These are phyloP conservation scores for Blastomyces gilchristii DNA, from an alignment of 2,329 filamentous ascomycete species.

Conservation along the genomic window DNA sequence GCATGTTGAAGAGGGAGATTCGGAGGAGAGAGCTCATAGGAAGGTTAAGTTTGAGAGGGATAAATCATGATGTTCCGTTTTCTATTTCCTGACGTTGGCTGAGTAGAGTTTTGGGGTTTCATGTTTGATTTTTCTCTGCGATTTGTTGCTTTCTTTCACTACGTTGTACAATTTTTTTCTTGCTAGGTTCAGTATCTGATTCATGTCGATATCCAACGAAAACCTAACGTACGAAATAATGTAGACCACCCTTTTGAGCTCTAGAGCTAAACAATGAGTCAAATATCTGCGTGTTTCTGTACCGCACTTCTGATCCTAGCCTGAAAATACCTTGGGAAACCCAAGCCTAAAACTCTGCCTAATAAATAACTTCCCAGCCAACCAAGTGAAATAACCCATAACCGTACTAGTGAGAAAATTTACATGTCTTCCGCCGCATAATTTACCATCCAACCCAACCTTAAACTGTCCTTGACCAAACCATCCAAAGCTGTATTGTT, in stretches of 20 bases:
- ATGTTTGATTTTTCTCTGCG: neutral
- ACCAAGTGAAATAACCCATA: neutral
- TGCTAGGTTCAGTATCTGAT: no score
- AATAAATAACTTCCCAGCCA: neutral
- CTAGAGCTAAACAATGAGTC: neutral
- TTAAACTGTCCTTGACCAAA: neutral
- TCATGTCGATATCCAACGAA: neutral
- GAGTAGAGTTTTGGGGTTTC: neutral
- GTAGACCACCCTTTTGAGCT: neutral
- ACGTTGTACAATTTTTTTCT: no score
- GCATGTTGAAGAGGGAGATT: slow-evolving; percentile 60
- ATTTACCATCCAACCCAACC: neutral
- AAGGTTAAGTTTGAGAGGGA: slow-evolving; percentile 48
- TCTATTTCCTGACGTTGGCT: neutral
- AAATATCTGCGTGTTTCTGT: neutral
- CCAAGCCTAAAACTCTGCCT: neutral
- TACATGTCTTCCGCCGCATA: neutral
- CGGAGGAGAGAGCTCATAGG: slow-evolving; percentile 59
- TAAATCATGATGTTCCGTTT: neutral
- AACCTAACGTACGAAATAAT: neutral
- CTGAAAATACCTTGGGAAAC: neutral
- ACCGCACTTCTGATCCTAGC: neutral
- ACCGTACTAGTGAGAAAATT: neutral
- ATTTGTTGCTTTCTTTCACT: neutral
- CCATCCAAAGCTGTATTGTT: no score